A percentile compares a stretch with the other conserved stretches of the same genome.
Conservation (phyloP, 768 basidiomycete genomes). For the Gloeophyllum trabeum region DNA sequence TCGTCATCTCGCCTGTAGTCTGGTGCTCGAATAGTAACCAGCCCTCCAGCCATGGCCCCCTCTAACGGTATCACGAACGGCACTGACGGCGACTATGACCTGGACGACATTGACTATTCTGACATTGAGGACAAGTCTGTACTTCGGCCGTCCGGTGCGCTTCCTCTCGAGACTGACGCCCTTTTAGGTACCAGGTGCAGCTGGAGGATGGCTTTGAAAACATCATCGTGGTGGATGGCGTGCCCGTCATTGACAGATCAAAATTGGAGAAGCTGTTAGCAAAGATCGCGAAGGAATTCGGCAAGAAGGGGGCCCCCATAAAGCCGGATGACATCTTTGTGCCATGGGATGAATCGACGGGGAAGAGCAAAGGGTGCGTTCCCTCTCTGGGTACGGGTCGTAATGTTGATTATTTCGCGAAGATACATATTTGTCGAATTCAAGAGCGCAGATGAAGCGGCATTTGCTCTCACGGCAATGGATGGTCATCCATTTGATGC, state of each 20-base stretch:
- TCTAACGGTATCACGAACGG: too few relatives aligned
- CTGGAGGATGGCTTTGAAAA: constrained; percentile 85
- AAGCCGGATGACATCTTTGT: constrained; percentile 72
- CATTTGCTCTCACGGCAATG: constrained; percentile 52
- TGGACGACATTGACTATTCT: constrained; percentile 73
- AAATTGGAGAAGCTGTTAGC: constrained; percentile 75
- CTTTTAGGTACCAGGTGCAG: constrained; percentile 68
- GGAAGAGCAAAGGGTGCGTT: constrained; percentile 86
- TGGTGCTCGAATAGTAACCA: too few relatives aligned
- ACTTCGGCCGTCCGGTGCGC: constrained; percentile 14
- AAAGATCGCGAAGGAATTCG: constrained; percentile 78
- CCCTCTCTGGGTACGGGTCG: neutral
- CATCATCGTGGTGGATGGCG: constrained; percentile 84
- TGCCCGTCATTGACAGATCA: constrained; percentile 80
- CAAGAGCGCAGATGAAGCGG: constrained; percentile 57
- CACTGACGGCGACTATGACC: too few relatives aligned
- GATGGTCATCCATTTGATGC: constrained; percentile 80
- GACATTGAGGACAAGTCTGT: constrained; percentile 88
- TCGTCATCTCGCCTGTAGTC: too few relatives aligned
- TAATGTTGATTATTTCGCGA: constrained; percentile 5
- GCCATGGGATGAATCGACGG: constrained; percentile 77
- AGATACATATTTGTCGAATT: constrained; percentile 84
- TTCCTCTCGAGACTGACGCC: neutral
- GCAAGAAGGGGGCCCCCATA: constrained; percentile 66
- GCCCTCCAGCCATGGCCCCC: too few relatives aligned